Evolutionary conservation across 331 rosid genomes (phyloP), one percentile per base, ranked within the genome.

Genomic region (Rosa hybrid): DNA sequence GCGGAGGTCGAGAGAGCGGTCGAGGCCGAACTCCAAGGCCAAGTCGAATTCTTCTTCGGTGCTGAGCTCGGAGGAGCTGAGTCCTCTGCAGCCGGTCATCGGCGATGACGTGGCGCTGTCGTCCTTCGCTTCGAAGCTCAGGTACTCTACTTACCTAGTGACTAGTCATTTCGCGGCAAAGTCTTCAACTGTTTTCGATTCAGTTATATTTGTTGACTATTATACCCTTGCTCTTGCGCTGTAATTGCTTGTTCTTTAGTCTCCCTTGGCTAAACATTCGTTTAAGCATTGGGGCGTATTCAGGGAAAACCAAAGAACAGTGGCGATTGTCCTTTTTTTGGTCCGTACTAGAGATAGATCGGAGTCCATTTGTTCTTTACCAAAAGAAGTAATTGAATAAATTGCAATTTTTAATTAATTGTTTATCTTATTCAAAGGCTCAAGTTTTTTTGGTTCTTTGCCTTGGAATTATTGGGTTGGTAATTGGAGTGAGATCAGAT

Each of bases 61-160:
- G 12, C 86, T 94, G 76, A 92, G 97, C 86, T 95, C 98, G 12
- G 98, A 92, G 89, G 98, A 91, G 81, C 72, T 90, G 41, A 92
- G 98, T 75, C 98, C 98, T 72, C 86, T 86, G 83, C 87, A 92
- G 81, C 90, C 86, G 75, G 77, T 79, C 20, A 76, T 38, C 76
- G 88, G 93, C 57, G 94, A 91, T 62, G 98, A 92, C 79, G 93
- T 84, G 81, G 96, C 91, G 57, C 71, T 90, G 21, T 90, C 92
- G n/a, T 87, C 81, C 78, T 86, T 92, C 74, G 79, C 94, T 79
- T 89, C 96, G 7, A 91, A 89, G 84, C 94, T 92, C 86, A 95
- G 98, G 98, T 92, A 87, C 25, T 63, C 21, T 11, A 18, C 12
- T 57, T 65, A 21, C 73, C 1, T 27, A 25, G 34, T 49, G 21